Evolutionary conservation across 352 stramenopile species (phyloP).

Genomic region (Phytophthora foliorum): DNA sequence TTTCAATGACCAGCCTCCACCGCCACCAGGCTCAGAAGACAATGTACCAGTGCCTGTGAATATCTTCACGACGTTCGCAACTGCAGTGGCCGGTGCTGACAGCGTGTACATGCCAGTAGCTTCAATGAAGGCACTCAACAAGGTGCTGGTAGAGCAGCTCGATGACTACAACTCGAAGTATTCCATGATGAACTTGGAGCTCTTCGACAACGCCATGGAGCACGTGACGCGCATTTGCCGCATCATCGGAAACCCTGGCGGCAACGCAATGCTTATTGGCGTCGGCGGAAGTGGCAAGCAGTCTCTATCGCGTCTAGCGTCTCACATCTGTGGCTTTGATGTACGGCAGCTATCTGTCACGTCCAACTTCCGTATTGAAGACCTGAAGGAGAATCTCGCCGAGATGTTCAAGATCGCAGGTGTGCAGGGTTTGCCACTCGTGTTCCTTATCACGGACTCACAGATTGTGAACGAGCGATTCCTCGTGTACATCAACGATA

Average conservation of each 20-base stretch:
- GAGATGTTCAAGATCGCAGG: slow-evolving; percentile 97
- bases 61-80: slow-evolving; percentile 97
- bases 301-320: slow-evolving; percentile 95
- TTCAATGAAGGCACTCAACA: slow-evolving; percentile 89
- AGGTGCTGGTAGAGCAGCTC: slow-evolving; percentile 94
- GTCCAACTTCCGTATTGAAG: slow-evolving; percentile 96
- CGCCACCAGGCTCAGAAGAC: slow-evolving; percentile 37
- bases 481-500: slow-evolving; percentile 99
- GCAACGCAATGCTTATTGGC: slow-evolving; percentile 98
- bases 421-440: slow-evolving; percentile 93
- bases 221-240: slow-evolving; percentile 97
- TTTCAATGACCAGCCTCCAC: slow-evolving; percentile 74
- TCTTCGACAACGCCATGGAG: slow-evolving; percentile 98
- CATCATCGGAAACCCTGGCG: slow-evolving; percentile 97
- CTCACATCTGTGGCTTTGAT: slow-evolving; percentile 98
- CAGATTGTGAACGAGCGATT: slow-evolving; percentile 99
- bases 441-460: slow-evolving; percentile 99
- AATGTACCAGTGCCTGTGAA: slow-evolving; percentile 57
- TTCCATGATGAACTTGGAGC: slow-evolving; percentile 98
- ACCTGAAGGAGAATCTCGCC: slow-evolving; percentile 97
- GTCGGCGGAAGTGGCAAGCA: slow-evolving; percentile 98
- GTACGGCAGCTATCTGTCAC: slow-evolving; percentile 96
- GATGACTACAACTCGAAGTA: slow-evolving; percentile 98
- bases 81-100: slow-evolving; percentile 66
- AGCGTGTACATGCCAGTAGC: slow-evolving; percentile 79